Conservation (phyloP, 2,329 filamentous ascomycete species). For the Ambrosiella beaveri region DNA sequence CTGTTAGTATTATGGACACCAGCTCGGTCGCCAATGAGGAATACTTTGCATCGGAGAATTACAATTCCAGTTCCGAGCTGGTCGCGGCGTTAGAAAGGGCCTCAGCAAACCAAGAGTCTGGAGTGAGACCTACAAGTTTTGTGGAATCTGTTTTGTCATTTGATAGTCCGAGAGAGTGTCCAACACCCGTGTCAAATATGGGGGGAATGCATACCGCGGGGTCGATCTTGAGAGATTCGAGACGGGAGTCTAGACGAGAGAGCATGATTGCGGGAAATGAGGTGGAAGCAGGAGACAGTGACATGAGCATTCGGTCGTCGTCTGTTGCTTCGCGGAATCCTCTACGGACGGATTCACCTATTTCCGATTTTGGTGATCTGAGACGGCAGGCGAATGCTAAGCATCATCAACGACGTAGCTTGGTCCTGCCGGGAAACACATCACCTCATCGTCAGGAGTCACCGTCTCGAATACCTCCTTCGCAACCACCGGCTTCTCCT, state of each 20-base stretch:
- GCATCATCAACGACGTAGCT: slow-evolving; percentile 71
- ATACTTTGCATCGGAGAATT: slow-evolving; percentile 37
- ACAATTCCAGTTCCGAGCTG: slow-evolving; percentile 31
- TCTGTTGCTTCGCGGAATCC: slow-evolving; percentile 53
- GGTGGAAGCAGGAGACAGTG: slow-evolving; percentile 55
- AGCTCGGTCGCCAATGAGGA: slow-evolving; percentile 30
- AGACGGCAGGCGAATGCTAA: slow-evolving; percentile 60
- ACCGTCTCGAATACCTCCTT: slow-evolving; percentile 44
- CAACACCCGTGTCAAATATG: slow-evolving; percentile 73
- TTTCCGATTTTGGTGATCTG: slow-evolving; percentile 66
- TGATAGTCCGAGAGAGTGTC: slow-evolving; percentile 77
- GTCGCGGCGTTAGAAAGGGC: slow-evolving; percentile 35
- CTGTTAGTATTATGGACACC: slow-evolving; percentile 15
- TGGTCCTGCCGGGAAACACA: slow-evolving; percentile 61
- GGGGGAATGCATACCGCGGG: slow-evolving; percentile 22
- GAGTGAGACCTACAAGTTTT: slow-evolving; percentile 38
- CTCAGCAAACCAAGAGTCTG: slow-evolving; percentile 22
- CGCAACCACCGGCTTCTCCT: slow-evolving; percentile 59
- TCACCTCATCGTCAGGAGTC: slow-evolving; percentile 79
- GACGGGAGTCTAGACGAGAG: slow-evolving; percentile 28
- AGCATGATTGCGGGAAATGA: slow-evolving; percentile 68
- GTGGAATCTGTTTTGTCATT: slow-evolving; percentile 58
- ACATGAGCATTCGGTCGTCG: slow-evolving; percentile 69
- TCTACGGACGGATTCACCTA: slow-evolving; percentile 70
- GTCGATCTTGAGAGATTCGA: slow-evolving; percentile 34